Evolutionary conservation across 2,329 filamentous ascomycete species (phyloP).

Genomic region (Hypoxylon sp.): DNA sequence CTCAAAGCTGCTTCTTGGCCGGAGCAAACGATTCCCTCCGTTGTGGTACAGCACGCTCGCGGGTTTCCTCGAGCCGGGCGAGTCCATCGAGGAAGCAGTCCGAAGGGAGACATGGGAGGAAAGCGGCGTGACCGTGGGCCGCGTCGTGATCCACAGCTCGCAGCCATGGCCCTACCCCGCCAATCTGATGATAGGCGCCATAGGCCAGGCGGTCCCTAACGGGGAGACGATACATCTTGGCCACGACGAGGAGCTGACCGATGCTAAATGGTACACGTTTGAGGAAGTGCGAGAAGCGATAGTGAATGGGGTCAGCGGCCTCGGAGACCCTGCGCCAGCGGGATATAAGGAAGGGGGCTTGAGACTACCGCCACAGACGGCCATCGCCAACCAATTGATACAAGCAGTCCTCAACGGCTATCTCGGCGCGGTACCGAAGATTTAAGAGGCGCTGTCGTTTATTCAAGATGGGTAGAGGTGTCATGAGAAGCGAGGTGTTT

Average conservation of each 20-base stretch:
- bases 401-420: conserved; percentile 82
- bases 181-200: conserved; percentile 86
- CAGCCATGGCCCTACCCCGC: conserved; percentile 91
- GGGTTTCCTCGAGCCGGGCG: conserved; percentile 86
- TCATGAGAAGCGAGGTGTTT: not conserved
- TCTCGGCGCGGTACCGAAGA: conserved; percentile 66
- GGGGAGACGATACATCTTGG: conserved; percentile 85
- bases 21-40: conserved; percentile 84
- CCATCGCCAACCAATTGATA: conserved; percentile 92
- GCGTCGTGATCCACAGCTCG: conserved; percentile 84
- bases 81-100: conserved; percentile 87
- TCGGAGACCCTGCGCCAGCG: conserved; percentile 73
- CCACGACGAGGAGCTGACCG: conserved; percentile 91
- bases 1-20: conserved; percentile 82
- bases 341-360: conserved; percentile 82
- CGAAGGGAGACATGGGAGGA: conserved; percentile 89
- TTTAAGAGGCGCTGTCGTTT: conserved; percentile 54
- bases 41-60: conserved; percentile 91
- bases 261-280: conserved; percentile 87
- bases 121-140: conserved; percentile 78
- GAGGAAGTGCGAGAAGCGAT: conserved; percentile 85
- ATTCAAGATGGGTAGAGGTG: not conserved
- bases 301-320: conserved; percentile 70
- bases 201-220: conserved; percentile 82
- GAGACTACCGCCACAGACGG: conserved; percentile 84